These are phyloP conservation scores for Claviceps sp. DNA, from an alignment of 2,329 filamentous ascomycete species.

Conservation along the genomic window DNA sequence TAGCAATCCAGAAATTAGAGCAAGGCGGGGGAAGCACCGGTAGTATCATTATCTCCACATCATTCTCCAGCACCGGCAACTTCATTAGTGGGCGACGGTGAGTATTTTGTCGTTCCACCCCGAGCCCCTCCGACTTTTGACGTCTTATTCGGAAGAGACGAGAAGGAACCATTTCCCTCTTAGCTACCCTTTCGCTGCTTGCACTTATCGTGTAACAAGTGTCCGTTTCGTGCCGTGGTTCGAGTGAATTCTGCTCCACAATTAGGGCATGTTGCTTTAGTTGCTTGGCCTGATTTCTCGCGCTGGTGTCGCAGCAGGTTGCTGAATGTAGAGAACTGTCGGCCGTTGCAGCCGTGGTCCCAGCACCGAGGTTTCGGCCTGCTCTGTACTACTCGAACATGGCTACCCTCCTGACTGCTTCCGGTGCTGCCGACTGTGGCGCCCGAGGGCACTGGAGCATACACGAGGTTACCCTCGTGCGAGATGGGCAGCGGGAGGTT, in stretches of 20 bases:
- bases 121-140: not conserved
- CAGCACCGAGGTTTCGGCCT: constrained; percentile 91
- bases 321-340: constrained; percentile 93
- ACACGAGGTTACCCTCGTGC: constrained; percentile 29
- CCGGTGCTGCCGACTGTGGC: constrained; percentile 22
- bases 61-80: not conserved
- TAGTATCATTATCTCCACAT: not conserved
- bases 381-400: constrained; percentile 58
- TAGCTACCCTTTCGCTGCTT: constrained; percentile 41
- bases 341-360: constrained; percentile 93
- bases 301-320: constrained; percentile 85
- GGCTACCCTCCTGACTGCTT: constrained; percentile 25
- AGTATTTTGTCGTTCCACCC: not conserved
- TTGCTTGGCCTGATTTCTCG: constrained; percentile 83
- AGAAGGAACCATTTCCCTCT: not conserved
- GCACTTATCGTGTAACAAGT: constrained; percentile 79
- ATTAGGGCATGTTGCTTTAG: constrained; percentile 79
- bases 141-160: too few relatives aligned
- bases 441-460: constrained; percentile 24
- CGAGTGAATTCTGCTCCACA: constrained; percentile 90
- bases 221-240: constrained; percentile 77
- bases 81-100: not conserved
- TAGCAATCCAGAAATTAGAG: not conserved
- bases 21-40: not conserved
- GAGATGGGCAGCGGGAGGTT: constrained; percentile 24